Evolutionary conservation across 768 basidiomycete genomes (phyloP).

Genomic region (Phallus indusiatus): DNA sequence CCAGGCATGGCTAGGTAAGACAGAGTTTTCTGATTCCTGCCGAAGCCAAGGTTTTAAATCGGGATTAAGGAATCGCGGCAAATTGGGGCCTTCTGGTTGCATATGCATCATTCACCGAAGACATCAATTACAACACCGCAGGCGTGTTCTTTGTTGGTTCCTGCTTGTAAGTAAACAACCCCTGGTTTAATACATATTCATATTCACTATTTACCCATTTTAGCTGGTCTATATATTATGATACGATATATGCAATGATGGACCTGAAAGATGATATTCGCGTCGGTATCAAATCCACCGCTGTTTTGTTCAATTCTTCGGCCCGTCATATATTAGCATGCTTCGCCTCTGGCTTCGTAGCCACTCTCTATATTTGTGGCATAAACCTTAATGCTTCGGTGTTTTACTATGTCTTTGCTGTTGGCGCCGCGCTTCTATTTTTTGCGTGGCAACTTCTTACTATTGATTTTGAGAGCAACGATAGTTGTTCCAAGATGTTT

Average conservation of each 20-base stretch:
- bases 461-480: slow-evolving; percentile 7
- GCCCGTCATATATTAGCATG: slow-evolving; percentile 46
- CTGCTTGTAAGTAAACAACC: slow-evolving; percentile 20
- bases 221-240: slow-evolving; percentile 39
- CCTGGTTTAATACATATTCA: slow-evolving; percentile 18
- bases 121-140: slow-evolving; percentile 24
- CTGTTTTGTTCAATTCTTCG: slow-evolving; percentile 56
- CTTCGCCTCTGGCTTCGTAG: slow-evolving; percentile 44
- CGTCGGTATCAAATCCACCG: slow-evolving; percentile 69
- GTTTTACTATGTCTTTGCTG: slow-evolving; percentile 32
- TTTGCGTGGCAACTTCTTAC: slow-evolving; percentile 29
- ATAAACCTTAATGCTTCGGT: slow-evolving; percentile 41
- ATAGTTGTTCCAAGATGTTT: slow-evolving; percentile 2
- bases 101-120: slow-evolving; percentile 30
- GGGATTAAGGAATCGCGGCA: slow-evolving; percentile 3
- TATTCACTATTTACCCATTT: slow-evolving; percentile 23
- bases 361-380: slow-evolving; percentile 43
- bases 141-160: slow-evolving; percentile 13
- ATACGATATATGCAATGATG: slow-evolving; percentile 73
- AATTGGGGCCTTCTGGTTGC: slow-evolving; percentile 19
- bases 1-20: background rate
- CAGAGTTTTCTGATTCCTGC: too few species aligned
- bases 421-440: slow-evolving; percentile 28
- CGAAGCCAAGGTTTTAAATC: too few species aligned
- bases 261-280: slow-evolving; percentile 67